phyloP scores from a whole-genome alignment of 768 basidiomycete species.

The Chalciporus piperatus region DNA sequence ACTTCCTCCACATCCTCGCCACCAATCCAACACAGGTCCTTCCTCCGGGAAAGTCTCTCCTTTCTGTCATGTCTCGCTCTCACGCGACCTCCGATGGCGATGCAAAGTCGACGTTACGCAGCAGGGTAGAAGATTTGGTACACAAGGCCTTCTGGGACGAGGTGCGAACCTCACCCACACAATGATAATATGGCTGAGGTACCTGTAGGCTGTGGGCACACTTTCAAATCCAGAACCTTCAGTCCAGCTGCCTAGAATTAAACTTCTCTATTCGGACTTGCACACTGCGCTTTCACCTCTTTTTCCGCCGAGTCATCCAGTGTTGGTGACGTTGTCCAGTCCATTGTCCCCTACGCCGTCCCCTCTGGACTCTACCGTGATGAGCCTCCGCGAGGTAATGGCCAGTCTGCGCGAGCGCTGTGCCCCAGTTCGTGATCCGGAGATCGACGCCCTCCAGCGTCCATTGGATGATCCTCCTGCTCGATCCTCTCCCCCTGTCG shows the following conservation, averaged over 20 bases:
- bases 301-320: conserved; percentile 52
- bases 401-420: conserved; percentile 55
- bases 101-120: conserved; percentile 38
- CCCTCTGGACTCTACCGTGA: conserved; percentile 56
- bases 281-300: conserved; percentile 49
- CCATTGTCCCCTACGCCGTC: conserved; percentile 68
- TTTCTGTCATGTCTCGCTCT: conserved; percentile 53
- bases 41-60: conserved; percentile 70
- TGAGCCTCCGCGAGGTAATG: conserved; percentile 54
- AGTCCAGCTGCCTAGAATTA: conserved; percentile 57
- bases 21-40: conserved; percentile 57
- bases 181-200: conserved; percentile 18
- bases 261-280: conserved; percentile 54
- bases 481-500: conserved; percentile 18
- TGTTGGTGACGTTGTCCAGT: conserved; percentile 51
- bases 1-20: conserved; percentile 67
- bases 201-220: conserved; percentile 48
- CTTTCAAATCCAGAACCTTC: conserved; percentile 60
- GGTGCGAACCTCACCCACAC: conserved; percentile 38
- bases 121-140: conserved; percentile 45
- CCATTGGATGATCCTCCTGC: conserved; percentile 33
- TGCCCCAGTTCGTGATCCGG: conserved; percentile 60
- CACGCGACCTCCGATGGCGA: conserved; percentile 16
- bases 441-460: conserved; percentile 44
- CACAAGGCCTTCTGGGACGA: conserved; percentile 75